Conservation (phyloP, 768 basidiomycete genomes). For the Strobilomyces dryophilus region DNA sequence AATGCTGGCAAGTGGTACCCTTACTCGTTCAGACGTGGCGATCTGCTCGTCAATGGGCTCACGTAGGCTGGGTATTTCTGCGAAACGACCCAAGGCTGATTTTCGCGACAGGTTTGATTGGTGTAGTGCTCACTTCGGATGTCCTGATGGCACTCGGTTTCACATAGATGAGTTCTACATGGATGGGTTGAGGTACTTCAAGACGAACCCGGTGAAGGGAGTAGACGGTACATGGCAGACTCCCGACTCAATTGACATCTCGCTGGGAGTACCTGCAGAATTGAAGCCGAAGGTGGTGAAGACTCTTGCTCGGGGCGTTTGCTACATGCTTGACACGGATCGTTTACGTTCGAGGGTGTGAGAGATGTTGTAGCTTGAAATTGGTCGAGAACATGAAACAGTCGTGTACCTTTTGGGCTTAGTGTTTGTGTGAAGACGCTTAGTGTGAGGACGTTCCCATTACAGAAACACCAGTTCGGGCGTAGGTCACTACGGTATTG, state of each 20-base stretch:
- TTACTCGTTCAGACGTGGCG: neutral
- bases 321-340: neutral
- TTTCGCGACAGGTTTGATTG: neutral
- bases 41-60: conserved; percentile 18
- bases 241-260: neutral
- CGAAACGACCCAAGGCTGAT: neutral
- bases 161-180: neutral
- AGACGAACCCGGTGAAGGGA: neutral
- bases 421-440: too few species aligned
- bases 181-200: neutral
- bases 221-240: neutral
- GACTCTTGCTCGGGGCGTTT: too few species aligned
- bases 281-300: neutral
- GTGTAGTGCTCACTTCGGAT: too few species aligned
- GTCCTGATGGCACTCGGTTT: neutral
- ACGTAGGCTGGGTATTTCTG: neutral
- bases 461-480: too few species aligned
- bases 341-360: too few species aligned
- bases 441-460: too few species aligned
- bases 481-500: too few species aligned
- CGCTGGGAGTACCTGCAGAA: neutral
- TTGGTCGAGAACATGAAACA: too few species aligned
- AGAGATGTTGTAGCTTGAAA: too few species aligned
- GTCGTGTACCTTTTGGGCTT: too few species aligned
- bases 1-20: conserved; percentile 10